A percentile compares a stretch with the other conserved stretches of the same genome.
Conservation (phyloP, 1,284 basidiomycete genomes). For the Cryptococcus sp. region DNA sequence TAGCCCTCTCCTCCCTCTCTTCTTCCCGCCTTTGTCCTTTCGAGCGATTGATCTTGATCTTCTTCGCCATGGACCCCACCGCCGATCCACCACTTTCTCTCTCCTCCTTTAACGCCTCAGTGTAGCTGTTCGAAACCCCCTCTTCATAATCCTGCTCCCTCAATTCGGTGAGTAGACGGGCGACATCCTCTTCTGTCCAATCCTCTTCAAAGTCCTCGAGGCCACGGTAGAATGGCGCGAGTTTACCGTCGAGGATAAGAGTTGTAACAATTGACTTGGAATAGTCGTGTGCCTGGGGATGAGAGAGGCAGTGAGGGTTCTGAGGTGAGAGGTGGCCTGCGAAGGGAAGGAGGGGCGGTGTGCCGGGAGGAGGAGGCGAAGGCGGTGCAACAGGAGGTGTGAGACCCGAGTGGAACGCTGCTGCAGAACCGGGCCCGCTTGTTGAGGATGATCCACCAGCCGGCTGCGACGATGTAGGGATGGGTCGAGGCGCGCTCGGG, state of each 20-base stretch:
- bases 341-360: constrained; percentile 57
- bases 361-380: constrained; percentile 63
- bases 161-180: constrained; percentile 48
- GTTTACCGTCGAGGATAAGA: constrained; percentile 79
- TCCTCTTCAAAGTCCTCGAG: constrained; percentile 87
- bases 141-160: constrained; percentile 42
- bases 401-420: constrained; percentile 35
- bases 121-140: constrained; percentile 39
- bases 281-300: constrained; percentile 71
- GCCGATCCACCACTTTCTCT: constrained; percentile 24
- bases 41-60: constrained; percentile 29
- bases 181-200: constrained; percentile 81
- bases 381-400: constrained; percentile 37
- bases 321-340: constrained; percentile 79
- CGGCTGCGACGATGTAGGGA: constrained; percentile 14
- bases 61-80: constrained; percentile 32
- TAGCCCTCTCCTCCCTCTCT: constrained; percentile 58
- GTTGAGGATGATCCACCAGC: constrained; percentile 1
- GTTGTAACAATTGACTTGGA: constrained; percentile 82
- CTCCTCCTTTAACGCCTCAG: constrained; percentile 37
- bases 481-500: constrained; percentile 6
- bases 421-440: background rate
- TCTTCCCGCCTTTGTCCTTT: constrained; percentile 22
- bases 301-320: constrained; percentile 77
- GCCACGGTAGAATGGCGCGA: constrained; percentile 94